A percentile compares a stretch with the other conserved stretches of the same genome.
Conservation (phyloP, 345 rosid genomes). For the Citrus maxima region DNA sequence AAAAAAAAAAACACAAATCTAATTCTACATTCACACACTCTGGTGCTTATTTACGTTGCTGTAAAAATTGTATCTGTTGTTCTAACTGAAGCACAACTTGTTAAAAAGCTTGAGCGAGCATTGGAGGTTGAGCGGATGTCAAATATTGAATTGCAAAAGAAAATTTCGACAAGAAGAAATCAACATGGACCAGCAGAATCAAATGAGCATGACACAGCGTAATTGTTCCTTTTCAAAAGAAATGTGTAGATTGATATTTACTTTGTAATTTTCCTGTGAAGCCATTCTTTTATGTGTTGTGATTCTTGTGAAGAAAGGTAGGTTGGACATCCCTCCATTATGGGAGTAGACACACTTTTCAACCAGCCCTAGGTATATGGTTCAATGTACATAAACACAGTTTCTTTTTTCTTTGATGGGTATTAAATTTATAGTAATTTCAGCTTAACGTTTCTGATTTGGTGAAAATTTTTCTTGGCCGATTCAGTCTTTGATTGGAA, state of each 20-base stretch:
- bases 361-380: too few relatives aligned
- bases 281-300: neutral
- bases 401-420: neutral
- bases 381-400: conserved; percentile 2
- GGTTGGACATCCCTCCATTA: neutral
- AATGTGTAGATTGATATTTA: neutral
- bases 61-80: neutral
- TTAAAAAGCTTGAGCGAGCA: conserved; percentile 75
- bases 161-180: conserved; percentile 33
- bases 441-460: neutral
- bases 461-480: neutral
- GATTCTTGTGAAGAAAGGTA: too few relatives aligned
- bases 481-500: neutral
- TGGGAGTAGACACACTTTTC: neutral
- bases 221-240: neutral
- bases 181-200: conserved; percentile 26
- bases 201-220: conserved; percentile 25
- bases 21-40: neutral
- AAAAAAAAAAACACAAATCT: too few relatives aligned
- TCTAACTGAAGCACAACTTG: neutral
- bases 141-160: conserved; percentile 77
- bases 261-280: neutral
- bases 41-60: neutral
- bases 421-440: neutral
- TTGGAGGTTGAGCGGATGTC: conserved; percentile 80